phyloP scores from a whole-genome alignment of 2,329 filamentous ascomycete species.

The Coleophoma crateriformis region DNA sequence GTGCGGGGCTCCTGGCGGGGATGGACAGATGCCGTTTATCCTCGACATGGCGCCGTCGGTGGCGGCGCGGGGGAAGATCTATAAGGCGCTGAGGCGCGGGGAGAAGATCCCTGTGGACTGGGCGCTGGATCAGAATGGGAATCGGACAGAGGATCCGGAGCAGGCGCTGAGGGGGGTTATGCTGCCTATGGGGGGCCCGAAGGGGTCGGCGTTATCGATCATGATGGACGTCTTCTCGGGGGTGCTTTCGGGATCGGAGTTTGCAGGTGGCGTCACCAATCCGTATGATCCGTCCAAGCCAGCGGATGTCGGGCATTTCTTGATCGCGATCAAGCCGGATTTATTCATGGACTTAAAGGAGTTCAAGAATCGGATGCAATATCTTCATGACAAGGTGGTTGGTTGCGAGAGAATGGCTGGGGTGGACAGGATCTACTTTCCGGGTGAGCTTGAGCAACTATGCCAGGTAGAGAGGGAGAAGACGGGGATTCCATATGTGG shows the following conservation, averaged over 20 bases:
- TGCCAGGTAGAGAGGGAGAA: conserved; percentile 43
- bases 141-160: conserved; percentile 64
- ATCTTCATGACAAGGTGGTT: conserved; percentile 47
- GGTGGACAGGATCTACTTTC: conserved; percentile 55
- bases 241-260: conserved; percentile 70
- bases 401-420: conserved; percentile 48
- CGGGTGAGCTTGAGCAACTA: conserved; percentile 56
- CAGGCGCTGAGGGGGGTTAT: conserved; percentile 71
- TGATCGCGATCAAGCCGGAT: conserved; percentile 69
- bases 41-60: conserved; percentile 70
- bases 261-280: conserved; percentile 69
- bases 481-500: conserved; percentile 53
- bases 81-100: conserved; percentile 61
- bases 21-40: conserved; percentile 55
- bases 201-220: conserved; percentile 69
- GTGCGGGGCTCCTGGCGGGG: conserved; percentile 63
- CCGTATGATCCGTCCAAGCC: conserved; percentile 68
- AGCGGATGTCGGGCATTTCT: conserved; percentile 69
- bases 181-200: conserved; percentile 81
- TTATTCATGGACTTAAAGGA: conserved; percentile 67
- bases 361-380: conserved; percentile 57
- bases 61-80: conserved; percentile 66
- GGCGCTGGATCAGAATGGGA: conserved; percentile 69
- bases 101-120: conserved; percentile 68
- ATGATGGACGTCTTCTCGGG: conserved; percentile 92